These are phyloP conservation scores for Lophium mytilinum DNA, from an alignment of 495 filamentous ascomycete genomes.

Conservation along the genomic window DNA sequence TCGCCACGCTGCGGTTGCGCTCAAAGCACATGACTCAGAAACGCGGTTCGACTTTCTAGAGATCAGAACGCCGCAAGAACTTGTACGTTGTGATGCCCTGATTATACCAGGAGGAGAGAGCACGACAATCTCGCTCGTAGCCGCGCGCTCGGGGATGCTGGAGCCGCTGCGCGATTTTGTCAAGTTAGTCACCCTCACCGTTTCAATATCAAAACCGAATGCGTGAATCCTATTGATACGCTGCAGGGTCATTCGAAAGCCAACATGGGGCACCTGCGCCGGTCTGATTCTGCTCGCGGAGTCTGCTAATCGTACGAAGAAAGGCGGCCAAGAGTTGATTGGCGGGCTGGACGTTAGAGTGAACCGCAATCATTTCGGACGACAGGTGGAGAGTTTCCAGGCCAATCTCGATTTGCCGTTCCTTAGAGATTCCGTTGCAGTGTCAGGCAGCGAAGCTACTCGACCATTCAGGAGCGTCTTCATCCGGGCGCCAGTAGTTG, in stretches of 20 bases:
- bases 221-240: background rate
- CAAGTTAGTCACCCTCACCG: slow-evolving; percentile 53
- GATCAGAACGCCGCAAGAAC: slow-evolving; percentile 66
- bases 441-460: slow-evolving; percentile 4
- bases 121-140: slow-evolving; percentile 86
- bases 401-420: slow-evolving; percentile 69
- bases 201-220: background rate
- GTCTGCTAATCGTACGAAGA: slow-evolving; percentile 78
- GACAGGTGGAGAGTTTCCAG: slow-evolving; percentile 90
- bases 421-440: slow-evolving; percentile 32
- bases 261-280: slow-evolving; percentile 94
- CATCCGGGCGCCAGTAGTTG: slow-evolving; percentile 89
- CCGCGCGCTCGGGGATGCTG: slow-evolving; percentile 66
- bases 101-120: slow-evolving; percentile 93
- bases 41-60: slow-evolving; percentile 56
- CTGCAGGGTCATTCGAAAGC: slow-evolving; percentile 56
- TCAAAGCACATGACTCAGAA: slow-evolving; percentile 29
- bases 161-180: slow-evolving; percentile 87
- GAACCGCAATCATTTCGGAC: slow-evolving; percentile 90
- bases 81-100: slow-evolving; percentile 68
- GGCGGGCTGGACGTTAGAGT: slow-evolving; percentile 88
- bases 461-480: slow-evolving; percentile 73
- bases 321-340: slow-evolving; percentile 86
- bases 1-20: slow-evolving; percentile 48
- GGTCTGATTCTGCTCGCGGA: slow-evolving; percentile 88